A percentile compares a stretch with the other conserved stretches of the same genome.
These are phyloP conservation scores for Tilletia indica DNA, from an alignment of 1,284 basidiomycete species.

Conservation along the genomic window DNA sequence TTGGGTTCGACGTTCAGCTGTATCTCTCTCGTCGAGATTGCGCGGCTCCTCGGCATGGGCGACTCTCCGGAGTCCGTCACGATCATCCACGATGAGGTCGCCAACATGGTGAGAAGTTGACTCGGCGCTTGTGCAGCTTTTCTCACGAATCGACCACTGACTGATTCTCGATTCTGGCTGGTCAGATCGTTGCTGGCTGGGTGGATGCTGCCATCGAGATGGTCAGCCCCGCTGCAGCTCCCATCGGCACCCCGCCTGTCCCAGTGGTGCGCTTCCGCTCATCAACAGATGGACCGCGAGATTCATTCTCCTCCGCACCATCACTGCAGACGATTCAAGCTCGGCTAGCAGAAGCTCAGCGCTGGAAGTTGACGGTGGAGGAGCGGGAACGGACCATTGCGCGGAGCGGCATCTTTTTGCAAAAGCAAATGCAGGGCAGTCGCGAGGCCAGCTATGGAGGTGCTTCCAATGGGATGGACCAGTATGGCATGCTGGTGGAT, in stretches of 20 bases:
- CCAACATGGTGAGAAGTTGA: conserved; percentile 67
- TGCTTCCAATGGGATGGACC: not conserved
- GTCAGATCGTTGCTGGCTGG: conserved; percentile 4
- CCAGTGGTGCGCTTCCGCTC: not conserved
- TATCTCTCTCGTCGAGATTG: conserved; percentile 70
- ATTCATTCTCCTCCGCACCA: not conserved
- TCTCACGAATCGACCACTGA: not conserved
- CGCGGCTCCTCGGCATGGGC: conserved; percentile 61
- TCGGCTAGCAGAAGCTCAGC: not conserved
- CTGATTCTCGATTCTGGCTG: not conserved
- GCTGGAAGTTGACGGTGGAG: not conserved
- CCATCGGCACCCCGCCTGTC: not conserved
- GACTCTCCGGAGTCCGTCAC: conserved; percentile 59
- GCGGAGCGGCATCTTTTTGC: not conserved
- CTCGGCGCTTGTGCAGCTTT: not conserved
- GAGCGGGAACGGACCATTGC: conserved; percentile 2
- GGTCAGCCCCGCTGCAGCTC: not conserved
- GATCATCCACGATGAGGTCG: conserved; percentile 64
- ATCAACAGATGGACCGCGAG: not conserved
- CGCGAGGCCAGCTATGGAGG: not conserved
- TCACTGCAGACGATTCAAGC: not conserved
- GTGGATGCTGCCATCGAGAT: not conserved
- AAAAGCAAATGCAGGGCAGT: conserved; percentile 5
- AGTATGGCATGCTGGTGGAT: conserved; percentile 7
- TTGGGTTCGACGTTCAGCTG: conserved; percentile 76